These are phyloP conservation scores for Salix koriyanagi DNA, from an alignment of 345 rosid species.

Conservation along the genomic window DNA sequence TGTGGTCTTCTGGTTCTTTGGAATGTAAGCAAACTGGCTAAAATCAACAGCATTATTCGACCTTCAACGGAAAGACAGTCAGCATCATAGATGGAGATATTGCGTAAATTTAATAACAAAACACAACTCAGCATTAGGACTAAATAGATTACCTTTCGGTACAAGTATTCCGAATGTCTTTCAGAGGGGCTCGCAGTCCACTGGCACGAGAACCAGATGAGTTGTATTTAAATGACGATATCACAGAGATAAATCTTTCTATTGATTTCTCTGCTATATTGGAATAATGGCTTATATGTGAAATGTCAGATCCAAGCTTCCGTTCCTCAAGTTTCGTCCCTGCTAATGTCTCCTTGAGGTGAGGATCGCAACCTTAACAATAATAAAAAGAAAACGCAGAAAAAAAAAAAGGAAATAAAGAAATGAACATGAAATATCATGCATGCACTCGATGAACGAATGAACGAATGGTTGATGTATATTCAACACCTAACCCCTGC, in stretches of 20 bases:
- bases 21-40: constrained; percentile 56
- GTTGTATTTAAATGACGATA: constrained; percentile 59
- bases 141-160: constrained; percentile 41
- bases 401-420: not conserved
- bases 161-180: constrained; percentile 48
- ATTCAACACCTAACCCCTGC: not conserved
- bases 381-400: not conserved
- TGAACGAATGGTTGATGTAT: not conserved
- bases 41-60: constrained; percentile 43
- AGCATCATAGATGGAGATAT: constrained; percentile 1
- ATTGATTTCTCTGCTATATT: constrained; percentile 81
- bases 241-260: constrained; percentile 65
- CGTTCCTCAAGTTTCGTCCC: constrained; percentile 27
- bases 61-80: constrained; percentile 30
- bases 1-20: constrained; percentile 30
- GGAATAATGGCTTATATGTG: constrained; percentile 61
- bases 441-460: not conserved
- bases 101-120: not conserved
- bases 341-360: constrained; percentile 21
- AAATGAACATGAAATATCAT: not conserved
- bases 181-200: constrained; percentile 87
- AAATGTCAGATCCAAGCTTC: constrained; percentile 76
- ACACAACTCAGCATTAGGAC: not conserved
- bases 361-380: constrained; percentile 31
- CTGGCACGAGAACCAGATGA: constrained; percentile 85